phyloP scores from a whole-genome alignment of 2,329 filamentous ascomycete species.

The Pyrenophora graminea region DNA sequence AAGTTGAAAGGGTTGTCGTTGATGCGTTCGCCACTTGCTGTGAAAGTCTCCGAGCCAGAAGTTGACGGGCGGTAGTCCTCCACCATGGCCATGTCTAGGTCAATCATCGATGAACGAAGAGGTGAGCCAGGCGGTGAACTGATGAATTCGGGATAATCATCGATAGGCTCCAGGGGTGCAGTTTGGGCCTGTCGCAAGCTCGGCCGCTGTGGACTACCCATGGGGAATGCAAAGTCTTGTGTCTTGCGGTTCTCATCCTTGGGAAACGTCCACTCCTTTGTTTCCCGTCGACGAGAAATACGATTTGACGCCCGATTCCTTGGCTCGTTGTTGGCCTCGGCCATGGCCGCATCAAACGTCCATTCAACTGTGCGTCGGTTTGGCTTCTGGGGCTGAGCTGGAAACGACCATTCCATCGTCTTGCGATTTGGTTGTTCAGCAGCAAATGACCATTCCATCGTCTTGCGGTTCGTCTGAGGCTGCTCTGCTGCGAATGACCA shows the following conservation, averaged over 20 bases:
- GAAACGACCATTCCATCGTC: constrained; percentile 61
- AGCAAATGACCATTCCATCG: constrained; percentile 54
- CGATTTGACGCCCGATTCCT: constrained; percentile 37
- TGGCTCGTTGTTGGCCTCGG: constrained; percentile 42
- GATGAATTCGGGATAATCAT: constrained; percentile 44
- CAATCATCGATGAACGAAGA: constrained; percentile 52
- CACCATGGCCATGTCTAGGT: constrained; percentile 46
- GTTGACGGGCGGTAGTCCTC: constrained; percentile 51
- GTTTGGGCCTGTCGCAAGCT: constrained; percentile 49
- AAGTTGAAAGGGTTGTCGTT: constrained; percentile 56
- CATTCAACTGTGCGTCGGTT: constrained; percentile 54
- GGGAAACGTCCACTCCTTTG: constrained; percentile 38
- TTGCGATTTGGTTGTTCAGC: constrained; percentile 43
- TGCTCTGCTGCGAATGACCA: constrained; percentile 57
- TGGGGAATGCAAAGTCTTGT: constrained; percentile 43
- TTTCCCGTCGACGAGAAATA: constrained; percentile 40
- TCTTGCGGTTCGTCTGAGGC: constrained; percentile 46
- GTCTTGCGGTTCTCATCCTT: constrained; percentile 38
- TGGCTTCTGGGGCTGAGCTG: constrained; percentile 34
- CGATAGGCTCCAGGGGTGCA: constrained; percentile 45
- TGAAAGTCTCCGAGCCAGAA: constrained; percentile 46
- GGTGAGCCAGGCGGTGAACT: constrained; percentile 42
- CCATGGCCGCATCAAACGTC: constrained; percentile 54
- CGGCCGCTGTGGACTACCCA: constrained; percentile 41
- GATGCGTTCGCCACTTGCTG: constrained; percentile 45